Evolutionary conservation across 768 basidiomycete genomes (phyloP), one percentile per base, ranked within the genome.

Genomic region (Naganishia randhawae): DNA sequence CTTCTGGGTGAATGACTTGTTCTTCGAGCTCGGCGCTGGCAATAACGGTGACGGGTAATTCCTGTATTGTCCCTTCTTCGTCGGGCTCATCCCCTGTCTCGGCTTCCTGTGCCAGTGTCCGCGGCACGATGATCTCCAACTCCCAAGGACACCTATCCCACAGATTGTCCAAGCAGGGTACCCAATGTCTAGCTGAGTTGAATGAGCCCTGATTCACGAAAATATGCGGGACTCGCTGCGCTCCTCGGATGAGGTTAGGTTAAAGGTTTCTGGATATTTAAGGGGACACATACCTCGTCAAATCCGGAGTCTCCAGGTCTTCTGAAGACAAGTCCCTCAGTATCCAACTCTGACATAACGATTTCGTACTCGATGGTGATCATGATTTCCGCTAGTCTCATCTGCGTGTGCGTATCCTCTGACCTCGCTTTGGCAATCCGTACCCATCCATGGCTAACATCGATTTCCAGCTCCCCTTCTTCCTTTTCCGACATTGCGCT

Each of bases 91-190:
- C 53, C 41, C 77, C 81, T 63, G 57, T 77, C 89, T 70, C 85
- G 84, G 32, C 13, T 50, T 62, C 69, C 48, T 71, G 69, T 22
- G 69, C 64, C 64, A 77, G 71, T 33, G 73, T 71, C 32, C 80
- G 71, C 57, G 94, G 93, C 37, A 96, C 94, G 61, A 96, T 86
- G 78, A 96, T 91, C 79, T 97, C 92, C 67, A 98, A 89, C 75
- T 99, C 96, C 96, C 96, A 99, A 8, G 95, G 94, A 73, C 91
- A 96, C 74, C 91, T 88, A 80, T 96, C 94, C 91, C 92, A 95
- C 25, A 92, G 80, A 73, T 86, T 90, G 79, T 99, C 96, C 22
- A 97, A 80, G 74, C 96, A 99, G 16, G 96, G 96, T n/a, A 97
- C 88, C 96, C 96, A 99, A 74, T 91, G 93, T 75, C 96, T 84